phyloP scores from a whole-genome alignment of 768 basidiomycete species.

The Phaeotremella skinneri region DNA sequence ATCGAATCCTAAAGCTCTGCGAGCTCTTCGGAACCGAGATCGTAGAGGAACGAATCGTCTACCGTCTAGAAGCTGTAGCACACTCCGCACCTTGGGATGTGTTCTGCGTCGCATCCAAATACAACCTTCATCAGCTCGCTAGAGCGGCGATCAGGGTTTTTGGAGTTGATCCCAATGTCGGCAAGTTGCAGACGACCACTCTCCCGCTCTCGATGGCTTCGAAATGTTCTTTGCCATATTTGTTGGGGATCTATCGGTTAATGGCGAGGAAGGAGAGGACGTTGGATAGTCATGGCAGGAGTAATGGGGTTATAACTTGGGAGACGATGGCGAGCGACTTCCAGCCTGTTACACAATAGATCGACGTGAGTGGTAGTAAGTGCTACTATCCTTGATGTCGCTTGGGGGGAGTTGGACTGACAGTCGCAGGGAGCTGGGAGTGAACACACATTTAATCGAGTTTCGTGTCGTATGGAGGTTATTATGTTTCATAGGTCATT shows the following conservation, averaged over 20 bases:
- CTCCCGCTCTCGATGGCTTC: neutral
- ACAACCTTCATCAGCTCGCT: neutral
- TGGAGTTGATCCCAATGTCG: neutral
- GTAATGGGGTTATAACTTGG: neutral
- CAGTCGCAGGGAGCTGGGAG: too few relatives aligned
- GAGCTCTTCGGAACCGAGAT: neutral
- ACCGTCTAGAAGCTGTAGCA: neutral
- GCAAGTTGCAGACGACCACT: neutral
- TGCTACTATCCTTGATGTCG: neutral
- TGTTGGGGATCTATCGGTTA: constrained; percentile 3
- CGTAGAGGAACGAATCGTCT: constrained; percentile 1
- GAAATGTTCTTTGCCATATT: neutral
- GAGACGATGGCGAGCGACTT: neutral
- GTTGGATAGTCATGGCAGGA: neutral
- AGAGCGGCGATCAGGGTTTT: constrained; percentile 2
- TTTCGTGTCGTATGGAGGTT: too few relatives aligned
- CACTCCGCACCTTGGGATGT: constrained; percentile 10
- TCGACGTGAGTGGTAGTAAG: neutral
- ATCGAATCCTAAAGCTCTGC: constrained; percentile 4
- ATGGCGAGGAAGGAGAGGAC: constrained; percentile 2
- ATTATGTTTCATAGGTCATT: too few relatives aligned
- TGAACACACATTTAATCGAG: too few relatives aligned
- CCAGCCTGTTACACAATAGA: neutral
- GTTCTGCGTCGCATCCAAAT: constrained; percentile 3
- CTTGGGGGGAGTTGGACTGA: too few relatives aligned